Percentiles rank a stretch among this genome's conserved stretches.
Conservation (phyloP, 1,139 yeast genomes). For the Diutina neorugosa region DNA sequence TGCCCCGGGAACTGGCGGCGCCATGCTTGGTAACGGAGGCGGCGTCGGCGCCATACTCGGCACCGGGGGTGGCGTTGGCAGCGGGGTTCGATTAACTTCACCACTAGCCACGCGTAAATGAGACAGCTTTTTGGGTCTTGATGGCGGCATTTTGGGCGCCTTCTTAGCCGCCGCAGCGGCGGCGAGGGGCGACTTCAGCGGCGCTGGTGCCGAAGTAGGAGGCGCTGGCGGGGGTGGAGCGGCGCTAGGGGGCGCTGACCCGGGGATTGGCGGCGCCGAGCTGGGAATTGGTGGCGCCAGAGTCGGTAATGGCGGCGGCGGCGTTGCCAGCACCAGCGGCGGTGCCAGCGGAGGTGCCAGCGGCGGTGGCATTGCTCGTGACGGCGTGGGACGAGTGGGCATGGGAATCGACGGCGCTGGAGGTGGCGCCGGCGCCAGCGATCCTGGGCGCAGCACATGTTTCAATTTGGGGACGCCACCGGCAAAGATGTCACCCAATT, state of each 20-base stretch:
- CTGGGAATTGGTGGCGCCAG: background rate
- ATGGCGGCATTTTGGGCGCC: constrained; percentile 13
- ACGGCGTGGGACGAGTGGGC: background rate
- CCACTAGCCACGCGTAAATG: constrained; percentile 7
- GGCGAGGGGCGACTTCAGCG: constrained; percentile 9
- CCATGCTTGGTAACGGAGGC: constrained; percentile 3
- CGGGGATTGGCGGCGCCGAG: constrained; percentile 28
- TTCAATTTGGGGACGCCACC: constrained; percentile 78
- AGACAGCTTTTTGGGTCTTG: constrained; percentile 18
- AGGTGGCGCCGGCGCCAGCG: background rate
- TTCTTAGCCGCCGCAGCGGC: constrained; percentile 8
- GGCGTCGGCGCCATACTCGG: background rate
- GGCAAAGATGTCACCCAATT: constrained; percentile 29
- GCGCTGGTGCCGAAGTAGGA: constrained; percentile 4
- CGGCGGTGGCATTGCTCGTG: background rate
- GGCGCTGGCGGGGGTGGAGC: constrained; percentile 8
- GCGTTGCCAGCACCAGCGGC: background rate
- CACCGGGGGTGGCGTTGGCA: constrained; percentile 5
- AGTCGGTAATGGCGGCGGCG: background rate
- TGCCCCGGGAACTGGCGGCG: constrained; percentile 6
- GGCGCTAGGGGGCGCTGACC: constrained; percentile 27
- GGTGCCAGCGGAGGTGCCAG: background rate
- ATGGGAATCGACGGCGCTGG: background rate
- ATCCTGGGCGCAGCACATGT: constrained; percentile 3
- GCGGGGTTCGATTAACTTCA: constrained; percentile 4